Conservation (phyloP, 805 yeast species). For the Lachancea meyersii region DNA sequence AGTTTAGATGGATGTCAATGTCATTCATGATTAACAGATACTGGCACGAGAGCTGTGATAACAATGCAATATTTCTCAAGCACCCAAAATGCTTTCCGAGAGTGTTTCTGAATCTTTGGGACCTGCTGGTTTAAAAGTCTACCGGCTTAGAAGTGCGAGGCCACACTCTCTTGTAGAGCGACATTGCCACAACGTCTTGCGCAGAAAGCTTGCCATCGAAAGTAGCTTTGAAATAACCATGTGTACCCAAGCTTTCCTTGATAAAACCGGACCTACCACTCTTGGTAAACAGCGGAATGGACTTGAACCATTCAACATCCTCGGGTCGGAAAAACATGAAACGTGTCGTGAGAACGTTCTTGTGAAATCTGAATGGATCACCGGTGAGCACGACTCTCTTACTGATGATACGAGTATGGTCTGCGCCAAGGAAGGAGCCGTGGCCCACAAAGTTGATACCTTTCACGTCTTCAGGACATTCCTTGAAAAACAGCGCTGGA, state of each 20-base stretch:
- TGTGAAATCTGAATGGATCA: slow-evolving; percentile 92
- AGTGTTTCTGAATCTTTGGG: neutral
- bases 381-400: slow-evolving; percentile 90
- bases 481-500: slow-evolving; percentile 79
- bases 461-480: slow-evolving; percentile 39
- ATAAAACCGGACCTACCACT: slow-evolving; percentile 91
- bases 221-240: slow-evolving; percentile 94
- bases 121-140: slow-evolving; percentile 1
- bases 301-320: slow-evolving; percentile 83
- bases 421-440: slow-evolving; percentile 84
- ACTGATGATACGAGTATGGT: slow-evolving; percentile 76
- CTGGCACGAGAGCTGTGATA: no score
- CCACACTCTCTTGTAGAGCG: slow-evolving; percentile 91
- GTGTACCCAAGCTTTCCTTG: slow-evolving; percentile 94
- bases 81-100: no score
- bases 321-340: slow-evolving; percentile 95
- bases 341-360: slow-evolving; percentile 81
- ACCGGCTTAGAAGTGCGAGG: slow-evolving; percentile 40
- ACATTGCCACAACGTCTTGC: slow-evolving; percentile 92
- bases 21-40: no score
- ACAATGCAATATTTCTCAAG: no score
- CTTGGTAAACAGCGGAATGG: slow-evolving; percentile 87
- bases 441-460: slow-evolving; percentile 71
- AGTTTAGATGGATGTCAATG: no score
- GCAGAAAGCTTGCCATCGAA: slow-evolving; percentile 87